Base-by-base conservation (phyloP, 2,329 filamentous ascomycete genomes). In the Exophiala oligosperma region DNA sequence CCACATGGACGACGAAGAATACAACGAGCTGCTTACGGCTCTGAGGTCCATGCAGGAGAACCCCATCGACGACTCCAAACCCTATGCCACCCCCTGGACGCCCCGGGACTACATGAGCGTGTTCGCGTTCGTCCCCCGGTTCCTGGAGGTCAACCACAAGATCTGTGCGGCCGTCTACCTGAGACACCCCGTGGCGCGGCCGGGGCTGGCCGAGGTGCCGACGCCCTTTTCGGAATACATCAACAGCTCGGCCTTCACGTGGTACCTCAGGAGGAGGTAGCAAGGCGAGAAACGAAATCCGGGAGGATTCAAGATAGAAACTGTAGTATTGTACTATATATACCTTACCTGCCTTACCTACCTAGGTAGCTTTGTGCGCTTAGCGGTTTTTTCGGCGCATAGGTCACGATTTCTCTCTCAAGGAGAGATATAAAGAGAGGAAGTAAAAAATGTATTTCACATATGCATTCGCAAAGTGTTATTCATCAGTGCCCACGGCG, bases 91-190 rank as follows among this genome's bases (percentile, higher is more conserved):
- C 1, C 94, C 94, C 11, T 99, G 94, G 94, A 78, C 82, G 64
- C 94, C 94, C 11, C 83, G 92, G 56, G 83, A 88, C 52, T 97
- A 84, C 75, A 95, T 99, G 90, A 82, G 84, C 52, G 87, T 92
- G 0, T 99, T 99, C 75, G 92, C 92, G 24, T 97, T 96, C 75
- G 92, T 99, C 66, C 94, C 94, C 9, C 81, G 90, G 54, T 99
- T 97, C 74, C 84, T 99, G 60, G 95, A 99, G 77, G 94, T 99
- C 67, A 97, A 97, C 80, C 94, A 96, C 74, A 95, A 92, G 70
- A 89, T 97, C 68, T 99, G 94, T 76, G 88, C 92, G 1, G 94
- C 94, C 9, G 92, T 99, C 41, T 99, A 99, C 74, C 78, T 99
- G 62, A 84, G 94, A 57, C 93, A 99, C 78, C 94, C 94, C 0